Evolutionary conservation across 192 early-diverging fungal species (phyloP), one percentile per base, ranked within the genome.

Genomic region (Coemansia sp.): DNA sequence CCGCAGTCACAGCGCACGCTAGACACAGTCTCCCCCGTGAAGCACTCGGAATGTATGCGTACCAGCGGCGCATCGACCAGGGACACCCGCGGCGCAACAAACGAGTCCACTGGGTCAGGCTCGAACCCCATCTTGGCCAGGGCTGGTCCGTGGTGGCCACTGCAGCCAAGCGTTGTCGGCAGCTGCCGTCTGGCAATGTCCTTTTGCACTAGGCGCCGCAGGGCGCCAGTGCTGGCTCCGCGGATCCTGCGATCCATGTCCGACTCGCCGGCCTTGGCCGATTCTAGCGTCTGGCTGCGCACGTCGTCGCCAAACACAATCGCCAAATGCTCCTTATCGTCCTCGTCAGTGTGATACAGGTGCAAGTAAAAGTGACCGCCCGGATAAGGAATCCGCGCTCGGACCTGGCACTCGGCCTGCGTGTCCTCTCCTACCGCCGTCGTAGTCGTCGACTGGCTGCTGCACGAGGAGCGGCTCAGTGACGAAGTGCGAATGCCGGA

Each of bases 31-130:
- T 99, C 97, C 46, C 97, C 96, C 0, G 97, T 99, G 64, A 96
- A 97, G 70, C 97, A 99, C 70, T 94, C 95, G 0, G 96, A 97
- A 71, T 99, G 97, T 45, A 99, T 95, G 22, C 97, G 89, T 11
- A 91, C 92, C 40, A 99, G 69, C 24, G 95, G 94, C n/a, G 64
- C 72, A 36, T 71, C 70, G 1, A 81, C 69, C 12, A 81, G 63
- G 15, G 78, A 65, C 43, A 81, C 51, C 5, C 73, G 78, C 12
- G 66, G 29, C 8, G 78, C 67, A 8, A 61, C 65, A 71, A 81
- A 81, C 24, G 31, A 20, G 45, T 81, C 78, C 5, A 65, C 65
- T 4, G 67, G 65, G 62, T 75, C 78, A 1, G 61, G 59, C 35
- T 80, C 78, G 37, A 80, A 80, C 31, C 51, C 47, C 31, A 57